Conservation (phyloP, 2,329 filamentous ascomycete species). For the Berkeleyomyces basicola region DNA sequence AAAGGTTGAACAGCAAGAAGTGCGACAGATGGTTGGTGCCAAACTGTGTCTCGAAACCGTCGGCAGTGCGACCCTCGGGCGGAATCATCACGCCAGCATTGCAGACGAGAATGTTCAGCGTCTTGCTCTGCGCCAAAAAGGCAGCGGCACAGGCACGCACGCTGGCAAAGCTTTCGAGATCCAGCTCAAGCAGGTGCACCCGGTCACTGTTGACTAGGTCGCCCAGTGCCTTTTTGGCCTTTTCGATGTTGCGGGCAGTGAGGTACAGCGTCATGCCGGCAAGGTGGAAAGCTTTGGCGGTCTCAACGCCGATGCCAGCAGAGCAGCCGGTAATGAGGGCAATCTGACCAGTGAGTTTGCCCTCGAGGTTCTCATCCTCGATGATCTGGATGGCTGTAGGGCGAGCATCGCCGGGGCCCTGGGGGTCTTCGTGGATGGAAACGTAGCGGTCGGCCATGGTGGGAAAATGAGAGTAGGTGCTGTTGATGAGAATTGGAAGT, state of each 20-base stretch:
- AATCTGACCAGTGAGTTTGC: conserved; percentile 4
- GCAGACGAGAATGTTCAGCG: conserved; percentile 23
- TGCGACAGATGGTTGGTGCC: conserved; percentile 30
- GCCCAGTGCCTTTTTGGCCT: conserved; percentile 12
- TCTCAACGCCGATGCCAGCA: conserved; percentile 24
- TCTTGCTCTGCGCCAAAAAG: conserved; percentile 16
- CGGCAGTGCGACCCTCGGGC: conserved; percentile 20
- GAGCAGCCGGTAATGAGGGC: conserved; percentile 29
- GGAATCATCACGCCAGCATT: conserved; percentile 29
- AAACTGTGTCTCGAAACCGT: conserved; percentile 29
- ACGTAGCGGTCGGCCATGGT: conserved; percentile 17
- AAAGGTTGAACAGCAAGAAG: conserved; percentile 29
- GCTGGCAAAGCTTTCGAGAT: conserved; percentile 23
- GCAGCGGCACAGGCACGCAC: conserved; percentile 24
- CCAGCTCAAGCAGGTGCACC: conserved; percentile 16
- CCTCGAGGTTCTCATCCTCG: background rate
- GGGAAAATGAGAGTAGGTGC: no score
- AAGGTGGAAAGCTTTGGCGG: conserved; percentile 20
- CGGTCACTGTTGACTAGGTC: conserved; percentile 1
- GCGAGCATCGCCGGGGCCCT: background rate
- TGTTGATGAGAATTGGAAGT: background rate
- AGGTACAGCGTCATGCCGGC: background rate
- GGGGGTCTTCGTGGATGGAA: background rate
- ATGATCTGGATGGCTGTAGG: background rate
- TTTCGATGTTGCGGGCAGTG: conserved; percentile 24